Evolutionary conservation across 2,329 filamentous ascomycete genomes (phyloP), one percentile per base, ranked within the genome.

Genomic region (Phialocephala subalpina): DNA sequence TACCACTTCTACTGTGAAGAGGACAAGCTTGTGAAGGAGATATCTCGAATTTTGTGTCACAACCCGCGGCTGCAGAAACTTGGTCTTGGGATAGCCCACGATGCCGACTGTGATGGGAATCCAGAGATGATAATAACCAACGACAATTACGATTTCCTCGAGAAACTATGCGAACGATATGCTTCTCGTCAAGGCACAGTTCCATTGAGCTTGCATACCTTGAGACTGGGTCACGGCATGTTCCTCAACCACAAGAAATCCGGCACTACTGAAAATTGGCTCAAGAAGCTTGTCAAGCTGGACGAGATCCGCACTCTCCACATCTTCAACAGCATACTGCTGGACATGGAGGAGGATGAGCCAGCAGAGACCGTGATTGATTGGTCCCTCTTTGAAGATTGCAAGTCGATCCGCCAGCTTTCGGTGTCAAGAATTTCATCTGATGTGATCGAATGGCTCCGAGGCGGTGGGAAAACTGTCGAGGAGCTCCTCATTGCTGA

Each of bases 1-100:
- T 57, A 57, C 25, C 33, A 57, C 36, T 57, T 57, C 53, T 40
- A 38, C n/a, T 27, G 53, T 4, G 29, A 57, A 5, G 11, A 27
- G 25, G 22, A 29, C 25, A n/a, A n/a, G 18, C 53, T 38, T 36
- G 33, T 36, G 1, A 6, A 12, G 5, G 53, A 57, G 8, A 57
- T 57, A 33, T 25, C 29, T 12, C 20, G 20, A 22, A 20, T 57
- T 20, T 29, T 57, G 12, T 16, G 16, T 18, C 14, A 57, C 12
- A 36, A 20, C n/a, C 53, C 53, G 8, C 16, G 20, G 9, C 53
- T 42, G 4, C 5, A 42, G 38, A 42, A 42, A 42, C 38, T 42
- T 3, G 38, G 38, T 12, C 38, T 42, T 42, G 38, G 38, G 18
- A 14, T 42, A n/a, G 38, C 38, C 12, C 38, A 42, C 12, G 38